Base-by-base conservation (phyloP, 306 rosid species). In the Prunus davidiana region DNA sequence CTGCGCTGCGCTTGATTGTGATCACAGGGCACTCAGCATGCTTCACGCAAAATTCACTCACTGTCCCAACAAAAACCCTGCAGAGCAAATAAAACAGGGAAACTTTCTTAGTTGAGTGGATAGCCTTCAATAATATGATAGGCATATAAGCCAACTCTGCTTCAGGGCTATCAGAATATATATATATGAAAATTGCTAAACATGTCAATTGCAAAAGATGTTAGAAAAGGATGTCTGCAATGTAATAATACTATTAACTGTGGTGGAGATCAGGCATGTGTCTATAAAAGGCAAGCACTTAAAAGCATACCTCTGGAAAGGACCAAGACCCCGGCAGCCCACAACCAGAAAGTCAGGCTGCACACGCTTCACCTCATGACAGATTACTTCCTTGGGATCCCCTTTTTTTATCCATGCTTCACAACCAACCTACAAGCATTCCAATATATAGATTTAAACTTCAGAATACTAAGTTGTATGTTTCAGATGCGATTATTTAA, bases 31-130 rank as follows among this genome's bases (percentile, higher is more conserved):
- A 95, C 76, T 95, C 99, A 49, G 93, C 97, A 76, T 95, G 99
- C 91, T 95, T 95, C 80, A 76, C 89, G 46, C 97, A 90, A 67
- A 92, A 95, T 66, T 95, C 99, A 80, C 99, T 95, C 67, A 95
- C 99, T 55, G 97, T 92, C 78, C 97, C 99, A 65, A 92, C 97
- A 79, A 95, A 95, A 69, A 95, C 97, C 97, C 97, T 95, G 80
- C 79, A 78, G 4, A 75, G 18, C 25, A 69, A 3, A 76, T 60
- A 70, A 45, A 41, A 38, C 25, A 20, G 50, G 22, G 50, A 19
- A 75, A 79, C 51, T 71, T 24, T 8, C 6, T 49, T 16, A 49
- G 65, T 30, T 8, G 43, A 58, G 8, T 67, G 64, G 38, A 60
- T 6, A 15, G 3, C 18, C 16, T 2, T 0, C 12, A 20, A 10